These are phyloP conservation scores for Limtongia smithiae DNA, from an alignment of 805 yeast species.

Conservation along the genomic window DNA sequence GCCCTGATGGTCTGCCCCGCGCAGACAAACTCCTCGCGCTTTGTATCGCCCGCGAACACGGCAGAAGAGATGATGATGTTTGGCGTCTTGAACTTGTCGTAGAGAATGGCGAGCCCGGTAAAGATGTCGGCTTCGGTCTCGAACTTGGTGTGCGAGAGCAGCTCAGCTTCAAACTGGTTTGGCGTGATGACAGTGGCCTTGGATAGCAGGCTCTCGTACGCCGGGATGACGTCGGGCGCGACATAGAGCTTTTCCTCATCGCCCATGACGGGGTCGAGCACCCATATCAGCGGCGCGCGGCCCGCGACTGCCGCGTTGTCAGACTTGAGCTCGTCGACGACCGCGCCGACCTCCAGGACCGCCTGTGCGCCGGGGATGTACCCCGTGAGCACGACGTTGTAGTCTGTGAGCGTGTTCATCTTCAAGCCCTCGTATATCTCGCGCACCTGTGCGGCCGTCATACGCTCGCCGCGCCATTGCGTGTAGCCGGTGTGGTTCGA, in stretches of 20 bases:
- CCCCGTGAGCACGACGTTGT: slow-evolving; percentile 73
- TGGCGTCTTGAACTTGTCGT: slow-evolving; percentile 44
- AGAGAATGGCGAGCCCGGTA: slow-evolving; percentile 9
- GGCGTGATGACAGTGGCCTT: slow-evolving; percentile 69
- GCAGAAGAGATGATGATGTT: slow-evolving; percentile 69
- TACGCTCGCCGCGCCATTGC: slow-evolving; percentile 47
- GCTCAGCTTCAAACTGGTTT: slow-evolving; percentile 82
- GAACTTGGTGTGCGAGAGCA: slow-evolving; percentile 55
- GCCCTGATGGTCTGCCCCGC: slow-evolving; percentile 16
- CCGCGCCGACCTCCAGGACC: slow-evolving; percentile 47
- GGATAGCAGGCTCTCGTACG: slow-evolving; percentile 48
- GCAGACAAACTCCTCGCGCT: slow-evolving; percentile 31
- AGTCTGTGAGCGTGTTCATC: slow-evolving; percentile 44
- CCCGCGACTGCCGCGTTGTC: slow-evolving; percentile 29
- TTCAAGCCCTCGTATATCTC: slow-evolving; percentile 56
- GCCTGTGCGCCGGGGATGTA: slow-evolving; percentile 66
- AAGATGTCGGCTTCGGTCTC: slow-evolving; percentile 17
- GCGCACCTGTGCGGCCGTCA: slow-evolving; percentile 45
- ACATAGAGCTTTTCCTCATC: slow-evolving; percentile 85
- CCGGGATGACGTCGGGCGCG: slow-evolving; percentile 52
- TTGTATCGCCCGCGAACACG: slow-evolving; percentile 33
- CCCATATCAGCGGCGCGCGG: slow-evolving; percentile 44
- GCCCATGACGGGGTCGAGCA: slow-evolving; percentile 89
- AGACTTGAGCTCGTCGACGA: slow-evolving; percentile 39
- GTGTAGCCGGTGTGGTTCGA: slow-evolving; percentile 81